Conservation (phyloP, 768 basidiomycete genomes). For the Suillus ampliporus region DNA sequence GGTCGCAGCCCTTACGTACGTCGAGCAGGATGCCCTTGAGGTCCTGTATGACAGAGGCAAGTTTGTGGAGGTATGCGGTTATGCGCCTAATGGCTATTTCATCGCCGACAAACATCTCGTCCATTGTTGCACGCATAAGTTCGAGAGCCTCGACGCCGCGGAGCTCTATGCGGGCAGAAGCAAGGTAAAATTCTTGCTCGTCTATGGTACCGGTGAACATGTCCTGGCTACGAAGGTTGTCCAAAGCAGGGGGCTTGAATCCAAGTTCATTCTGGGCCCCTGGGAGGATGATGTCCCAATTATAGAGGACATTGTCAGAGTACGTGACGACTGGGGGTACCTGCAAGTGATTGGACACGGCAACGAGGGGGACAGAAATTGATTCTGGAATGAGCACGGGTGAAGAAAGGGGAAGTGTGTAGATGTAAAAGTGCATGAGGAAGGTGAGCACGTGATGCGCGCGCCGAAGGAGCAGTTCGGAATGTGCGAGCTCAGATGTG, state of each 20-base stretch:
- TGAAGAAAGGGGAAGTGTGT: conserved; percentile 56
- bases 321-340: conserved; percentile 91
- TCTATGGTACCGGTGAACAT: conserved; percentile 80
- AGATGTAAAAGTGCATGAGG: conserved; percentile 80
- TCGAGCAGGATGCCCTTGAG: conserved; percentile 63
- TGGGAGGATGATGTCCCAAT: conserved; percentile 58
- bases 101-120: conserved; percentile 85
- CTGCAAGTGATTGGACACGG: conserved; percentile 70
- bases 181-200: conserved; percentile 88
- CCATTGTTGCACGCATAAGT: conserved; percentile 84
- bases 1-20: conserved; percentile 74
- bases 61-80: conserved; percentile 64
- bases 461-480: conserved; percentile 64
- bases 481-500: conserved; percentile 49
- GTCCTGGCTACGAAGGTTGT: conserved; percentile 68
- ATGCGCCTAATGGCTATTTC: conserved; percentile 66
- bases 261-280: conserved; percentile 27
- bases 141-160: conserved; percentile 84
- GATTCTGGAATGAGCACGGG: conserved; percentile 70
- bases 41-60: conserved; percentile 68
- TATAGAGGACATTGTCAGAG: conserved; percentile 91
- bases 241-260: conserved; percentile 39
- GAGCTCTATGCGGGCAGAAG: conserved; percentile 86
- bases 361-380: conserved; percentile 76
- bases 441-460: conserved; percentile 77